Conservation (phyloP, 495 filamentous ascomycete genomes). For the Penicillium psychrofluorescens region DNA sequence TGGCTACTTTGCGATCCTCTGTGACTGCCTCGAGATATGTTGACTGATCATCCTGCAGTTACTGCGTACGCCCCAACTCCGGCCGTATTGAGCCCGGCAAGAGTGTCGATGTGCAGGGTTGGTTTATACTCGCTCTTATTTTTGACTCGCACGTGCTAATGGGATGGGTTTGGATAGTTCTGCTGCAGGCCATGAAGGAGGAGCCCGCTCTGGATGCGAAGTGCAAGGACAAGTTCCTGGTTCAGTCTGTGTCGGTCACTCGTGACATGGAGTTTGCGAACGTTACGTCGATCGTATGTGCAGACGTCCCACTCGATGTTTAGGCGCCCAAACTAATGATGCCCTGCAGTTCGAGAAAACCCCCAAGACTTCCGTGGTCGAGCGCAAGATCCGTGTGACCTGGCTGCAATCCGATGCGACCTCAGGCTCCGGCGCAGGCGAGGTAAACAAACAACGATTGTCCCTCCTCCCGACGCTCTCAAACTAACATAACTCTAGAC, state of each 20-base stretch:
- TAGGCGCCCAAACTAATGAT: conserved; percentile 8
- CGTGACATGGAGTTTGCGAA: conserved; percentile 75
- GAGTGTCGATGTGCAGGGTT: conserved; percentile 89
- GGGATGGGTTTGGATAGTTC: conserved; percentile 46
- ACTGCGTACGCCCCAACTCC: conserved; percentile 96
- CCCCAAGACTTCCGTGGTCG: conserved; percentile 70
- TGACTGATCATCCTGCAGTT: conserved; percentile 50
- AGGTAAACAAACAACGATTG: conserved; percentile 29
- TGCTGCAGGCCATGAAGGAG: conserved; percentile 95
- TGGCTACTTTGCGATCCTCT: conserved; percentile 3
- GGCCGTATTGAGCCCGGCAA: conserved; percentile 85
- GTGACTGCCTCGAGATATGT: not conserved
- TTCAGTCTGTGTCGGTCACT: conserved; percentile 84
- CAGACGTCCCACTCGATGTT: not conserved
- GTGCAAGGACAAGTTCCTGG: conserved; percentile 96
- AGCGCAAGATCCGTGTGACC: conserved; percentile 92
- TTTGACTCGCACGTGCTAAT: conserved; percentile 5
- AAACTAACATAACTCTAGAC: conserved; percentile 8
- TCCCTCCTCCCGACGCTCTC: not conserved
- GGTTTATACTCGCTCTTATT: conserved; percentile 14
- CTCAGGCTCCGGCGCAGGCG: conserved; percentile 25
- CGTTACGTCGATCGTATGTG: conserved; percentile 70
- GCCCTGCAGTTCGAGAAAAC: conserved; percentile 54
- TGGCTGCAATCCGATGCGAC: conserved; percentile 59
- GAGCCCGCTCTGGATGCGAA: conserved; percentile 79